These are phyloP conservation scores for Lentinula sp. DNA, from an alignment of 768 basidiomycete species.

Conservation along the genomic window DNA sequence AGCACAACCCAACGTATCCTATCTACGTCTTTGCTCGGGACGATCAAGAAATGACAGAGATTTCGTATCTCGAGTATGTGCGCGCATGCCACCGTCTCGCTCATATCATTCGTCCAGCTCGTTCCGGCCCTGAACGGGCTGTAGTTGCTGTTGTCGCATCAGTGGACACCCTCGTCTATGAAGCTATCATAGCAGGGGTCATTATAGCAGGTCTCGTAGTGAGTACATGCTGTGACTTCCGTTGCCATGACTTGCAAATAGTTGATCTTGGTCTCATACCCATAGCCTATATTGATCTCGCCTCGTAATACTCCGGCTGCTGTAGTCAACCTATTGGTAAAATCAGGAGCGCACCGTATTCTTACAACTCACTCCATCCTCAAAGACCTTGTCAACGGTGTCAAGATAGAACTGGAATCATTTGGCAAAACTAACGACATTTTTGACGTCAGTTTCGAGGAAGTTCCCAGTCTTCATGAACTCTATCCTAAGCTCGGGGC, in stretches of 20 bases:
- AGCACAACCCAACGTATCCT: slow-evolving; percentile 23
- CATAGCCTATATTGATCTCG: slow-evolving; percentile 33
- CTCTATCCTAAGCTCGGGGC: slow-evolving; percentile 20
- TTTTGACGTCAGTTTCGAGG: neutral
- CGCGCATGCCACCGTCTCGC: slow-evolving; percentile 38
- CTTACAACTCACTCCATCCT: slow-evolving; percentile 21
- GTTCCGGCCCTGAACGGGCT: slow-evolving; percentile 21
- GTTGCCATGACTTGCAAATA: neutral
- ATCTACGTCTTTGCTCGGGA: slow-evolving; percentile 24
- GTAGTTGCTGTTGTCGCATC: slow-evolving; percentile 31
- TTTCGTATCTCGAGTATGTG: slow-evolving; percentile 37
- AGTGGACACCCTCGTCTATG: slow-evolving; percentile 31
- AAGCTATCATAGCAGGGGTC: slow-evolving; percentile 31
- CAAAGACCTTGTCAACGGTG: neutral
- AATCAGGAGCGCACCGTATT: slow-evolving; percentile 30
- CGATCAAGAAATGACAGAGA: slow-evolving; percentile 14
- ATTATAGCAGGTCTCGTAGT: slow-evolving; percentile 30
- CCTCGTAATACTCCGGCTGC: slow-evolving; percentile 30
- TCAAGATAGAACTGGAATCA: neutral
- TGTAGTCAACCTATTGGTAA: slow-evolving; percentile 26
- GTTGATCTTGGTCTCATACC: neutral
- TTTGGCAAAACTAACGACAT: neutral
- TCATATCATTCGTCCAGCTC: slow-evolving; percentile 27
- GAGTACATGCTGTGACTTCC: slow-evolving; percentile 6
- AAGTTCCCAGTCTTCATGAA: slow-evolving; percentile 1